Evolutionary conservation across 2,329 filamentous ascomycete genomes (phyloP), one percentile per base, ranked within the genome.

Genomic region (Arthrobotrys conoides): DNA sequence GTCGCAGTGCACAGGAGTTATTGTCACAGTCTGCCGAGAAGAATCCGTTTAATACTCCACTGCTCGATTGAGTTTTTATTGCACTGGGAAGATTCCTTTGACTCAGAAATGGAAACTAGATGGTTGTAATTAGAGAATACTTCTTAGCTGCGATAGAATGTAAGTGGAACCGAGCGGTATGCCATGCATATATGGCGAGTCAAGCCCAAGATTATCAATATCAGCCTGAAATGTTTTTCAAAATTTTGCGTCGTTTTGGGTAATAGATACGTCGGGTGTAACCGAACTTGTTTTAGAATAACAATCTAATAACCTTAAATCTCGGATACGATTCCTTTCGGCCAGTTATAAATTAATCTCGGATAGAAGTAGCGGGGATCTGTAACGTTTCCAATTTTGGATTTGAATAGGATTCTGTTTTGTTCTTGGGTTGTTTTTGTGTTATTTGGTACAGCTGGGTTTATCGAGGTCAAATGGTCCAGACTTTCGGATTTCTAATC

Each of bases 401-500:
- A 18, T 18, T 20, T n/a, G n/a, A 46, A 46, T 30, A 46, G 44
- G 44, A 46, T 46, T 46, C n/a, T n/a, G n/a, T n/a, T n/a, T 20
- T 6, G 6, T 6, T 6, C 3, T 30, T 30, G 27, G 2, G 44
- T 46, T 46, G 44, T 46, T 46, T 51, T 51, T 51, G 48, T 51
- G 48, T 27, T n/a, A 51, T 51, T 51, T 51, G 20, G 10, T 51
- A n/a, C 18, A 24, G 6, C 27, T 30, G 27, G 9, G n/a, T 5
- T 20, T 22, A 51, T 24, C 8, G 10, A 24, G 27, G 6, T 3
- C 48, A n/a, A n/a, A n/a, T n/a, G 53, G 33, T 18, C 24, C 1
- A 27, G 36, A 61, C 24, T 44, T 10, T 5, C 20, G 36, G 24
- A 61, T 44, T 61, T 44, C 57, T 33, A 61, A 41, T 44, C 57